Evolutionary conservation across 2,329 filamentous ascomycete species (phyloP).

Genomic region (Botryosphaeria dothidea): DNA sequence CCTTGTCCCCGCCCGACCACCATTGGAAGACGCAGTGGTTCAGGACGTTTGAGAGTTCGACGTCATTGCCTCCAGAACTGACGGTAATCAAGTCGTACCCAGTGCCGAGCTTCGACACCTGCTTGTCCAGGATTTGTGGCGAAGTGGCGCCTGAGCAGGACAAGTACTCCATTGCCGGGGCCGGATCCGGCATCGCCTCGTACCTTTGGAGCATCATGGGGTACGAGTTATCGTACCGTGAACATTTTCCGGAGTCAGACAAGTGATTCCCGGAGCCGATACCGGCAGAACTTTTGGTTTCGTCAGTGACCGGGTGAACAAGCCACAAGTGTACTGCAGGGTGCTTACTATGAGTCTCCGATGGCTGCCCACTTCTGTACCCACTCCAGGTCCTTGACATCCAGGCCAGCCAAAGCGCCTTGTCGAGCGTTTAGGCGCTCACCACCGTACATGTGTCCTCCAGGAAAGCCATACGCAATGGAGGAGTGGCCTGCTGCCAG

Average conservation of each 20-base stretch:
- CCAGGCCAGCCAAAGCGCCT: not conserved
- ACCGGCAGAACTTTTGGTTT: not conserved
- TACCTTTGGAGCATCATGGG: constrained; percentile 28
- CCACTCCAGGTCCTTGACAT: not conserved
- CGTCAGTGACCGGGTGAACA: not conserved
- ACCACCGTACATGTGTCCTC: not conserved
- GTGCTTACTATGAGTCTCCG: not conserved
- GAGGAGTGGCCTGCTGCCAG: not conserved
- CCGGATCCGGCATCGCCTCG: constrained; percentile 19
- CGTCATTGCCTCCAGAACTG: constrained; percentile 36
- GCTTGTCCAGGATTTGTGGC: constrained; percentile 28
- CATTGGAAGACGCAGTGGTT: constrained; percentile 35
- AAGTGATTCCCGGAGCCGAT: not conserved
- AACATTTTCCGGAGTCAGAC: constrained; percentile 23
- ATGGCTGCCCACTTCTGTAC: not conserved
- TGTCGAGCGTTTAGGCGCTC: not conserved
- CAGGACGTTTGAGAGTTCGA: constrained; percentile 30
- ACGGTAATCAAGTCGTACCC: constrained; percentile 32
- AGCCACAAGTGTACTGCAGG: not conserved
- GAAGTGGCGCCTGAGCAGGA: constrained; percentile 33
- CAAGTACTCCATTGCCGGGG: constrained; percentile 29
- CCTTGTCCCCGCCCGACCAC: constrained; percentile 21
- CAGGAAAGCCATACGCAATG: not conserved
- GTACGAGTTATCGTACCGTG: constrained; percentile 31
- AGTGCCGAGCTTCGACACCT: constrained; percentile 25